Conservation (phyloP, 1,139 yeast species). For the Saccharomycopsis phalli region DNA sequence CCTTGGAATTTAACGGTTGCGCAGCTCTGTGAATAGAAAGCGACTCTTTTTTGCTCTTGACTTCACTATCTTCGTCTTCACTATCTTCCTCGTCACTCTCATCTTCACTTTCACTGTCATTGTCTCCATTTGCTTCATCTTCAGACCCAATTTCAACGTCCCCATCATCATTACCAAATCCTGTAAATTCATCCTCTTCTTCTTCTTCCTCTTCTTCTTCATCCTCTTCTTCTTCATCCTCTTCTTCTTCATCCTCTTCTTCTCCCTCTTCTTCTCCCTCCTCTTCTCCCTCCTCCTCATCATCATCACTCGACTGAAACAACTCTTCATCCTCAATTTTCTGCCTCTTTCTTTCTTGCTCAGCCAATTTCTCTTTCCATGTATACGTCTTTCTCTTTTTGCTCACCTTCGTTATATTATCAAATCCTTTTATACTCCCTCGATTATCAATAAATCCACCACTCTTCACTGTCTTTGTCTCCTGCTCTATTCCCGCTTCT, state of each 20-base stretch:
- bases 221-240: slow-evolving; percentile 23
- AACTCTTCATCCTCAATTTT: slow-evolving; percentile 51
- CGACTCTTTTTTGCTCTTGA: too few relatives aligned
- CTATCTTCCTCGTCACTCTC: slow-evolving; percentile 23
- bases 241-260: slow-evolving; percentile 18
- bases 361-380: slow-evolving; percentile 18
- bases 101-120: slow-evolving; percentile 23
- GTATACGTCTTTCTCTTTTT: slow-evolving; percentile 39
- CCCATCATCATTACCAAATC: slow-evolving; percentile 21
- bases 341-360: slow-evolving; percentile 49
- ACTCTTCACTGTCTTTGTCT: not conserved
- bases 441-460: slow-evolving; percentile 18
- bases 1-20: slow-evolving; percentile 27
- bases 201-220: not conserved
- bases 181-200: slow-evolving; percentile 13
- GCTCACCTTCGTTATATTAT: slow-evolving; percentile 11
- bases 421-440: slow-evolving; percentile 22
- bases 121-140: slow-evolving; percentile 20
- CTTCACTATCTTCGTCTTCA: slow-evolving; percentile 25
- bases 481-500: not conserved
- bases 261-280: slow-evolving; percentile 25
- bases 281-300: slow-evolving; percentile 23
- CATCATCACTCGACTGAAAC: slow-evolving; percentile 39
- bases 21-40: too few relatives aligned
- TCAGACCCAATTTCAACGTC: not conserved